phyloP scores from a whole-genome alignment of 345 rosid species.

The Camelina hispida region DNA sequence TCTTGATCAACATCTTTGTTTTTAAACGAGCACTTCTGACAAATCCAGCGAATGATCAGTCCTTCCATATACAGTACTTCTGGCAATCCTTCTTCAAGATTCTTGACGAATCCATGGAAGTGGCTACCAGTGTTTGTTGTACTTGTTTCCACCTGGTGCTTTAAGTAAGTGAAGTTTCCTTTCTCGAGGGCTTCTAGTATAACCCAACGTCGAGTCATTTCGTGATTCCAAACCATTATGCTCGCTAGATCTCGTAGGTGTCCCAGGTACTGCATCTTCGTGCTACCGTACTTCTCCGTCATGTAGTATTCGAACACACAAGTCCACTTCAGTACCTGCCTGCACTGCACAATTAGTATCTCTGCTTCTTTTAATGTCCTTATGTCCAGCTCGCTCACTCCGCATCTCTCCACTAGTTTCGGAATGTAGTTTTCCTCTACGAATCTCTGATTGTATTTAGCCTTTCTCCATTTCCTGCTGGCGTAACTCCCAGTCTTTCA shows the following conservation, averaged over 20 bases:
- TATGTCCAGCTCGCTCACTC: not conserved
- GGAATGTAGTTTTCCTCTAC: not conserved
- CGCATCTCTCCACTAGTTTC: not conserved
- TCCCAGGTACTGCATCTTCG: slow-evolving; percentile 16
- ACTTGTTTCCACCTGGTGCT: not conserved
- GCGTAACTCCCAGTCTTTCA: slow-evolving; percentile 1
- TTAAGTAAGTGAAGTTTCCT: not conserved
- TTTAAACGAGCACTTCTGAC: slow-evolving; percentile 15
- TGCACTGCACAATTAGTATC: slow-evolving; percentile 18
- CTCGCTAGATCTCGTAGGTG: not conserved
- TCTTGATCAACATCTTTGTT: not conserved
- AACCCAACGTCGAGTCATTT: not conserved
- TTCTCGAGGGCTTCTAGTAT: not conserved
- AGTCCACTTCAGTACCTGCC: slow-evolving; percentile 34
- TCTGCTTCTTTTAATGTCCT: slow-evolving; percentile 14
- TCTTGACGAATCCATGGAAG: slow-evolving; percentile 15
- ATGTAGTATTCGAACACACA: slow-evolving; percentile 5
- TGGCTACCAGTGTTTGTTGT: not conserved
- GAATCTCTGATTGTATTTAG: not conserved
- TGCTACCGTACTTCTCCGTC: not conserved
- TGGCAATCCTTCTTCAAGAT: slow-evolving; percentile 24
- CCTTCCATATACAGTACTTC: slow-evolving; percentile 22
- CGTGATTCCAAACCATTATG: not conserved
- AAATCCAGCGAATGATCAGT: not conserved
- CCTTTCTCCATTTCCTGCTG: not conserved